A percentile compares a stretch with the other conserved stretches of the same genome.
Conservation (phyloP, 306 rosid species). For the Cicer arietinum region DNA sequence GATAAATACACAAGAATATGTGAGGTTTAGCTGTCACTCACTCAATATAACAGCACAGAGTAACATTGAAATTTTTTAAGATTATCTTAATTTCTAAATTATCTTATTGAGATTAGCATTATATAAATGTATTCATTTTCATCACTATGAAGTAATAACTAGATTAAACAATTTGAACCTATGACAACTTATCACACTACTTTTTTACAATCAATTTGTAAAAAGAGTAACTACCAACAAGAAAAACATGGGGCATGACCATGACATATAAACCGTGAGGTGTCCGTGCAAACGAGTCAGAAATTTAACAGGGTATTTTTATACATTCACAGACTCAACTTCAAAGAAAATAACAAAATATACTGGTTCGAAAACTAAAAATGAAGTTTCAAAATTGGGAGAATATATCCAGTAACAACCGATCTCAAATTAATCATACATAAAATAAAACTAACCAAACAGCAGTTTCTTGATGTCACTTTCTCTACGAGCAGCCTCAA, state of each 20-base stretch:
- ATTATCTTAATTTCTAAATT: too few species aligned
- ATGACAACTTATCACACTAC: not conserved
- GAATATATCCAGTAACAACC: conserved; percentile 16
- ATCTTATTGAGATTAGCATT: not conserved
- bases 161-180: conserved; percentile 27
- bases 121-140: not conserved
- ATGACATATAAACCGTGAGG: conserved; percentile 22
- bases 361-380: conserved; percentile 27
- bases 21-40: too few species aligned
- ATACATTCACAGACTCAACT: conserved; percentile 16
- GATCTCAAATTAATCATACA: conserved; percentile 32
- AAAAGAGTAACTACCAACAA: not conserved
- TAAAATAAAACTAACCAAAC: conserved; percentile 69
- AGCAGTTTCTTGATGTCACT: conserved; percentile 83
- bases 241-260: not conserved
- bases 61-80: too few species aligned
- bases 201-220: not conserved
- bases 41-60: too few species aligned
- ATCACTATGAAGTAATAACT: not conserved
- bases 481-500: conserved; percentile 98
- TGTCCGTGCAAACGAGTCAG: not conserved
- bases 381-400: conserved; percentile 18
- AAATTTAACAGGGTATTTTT: conserved; percentile 24
- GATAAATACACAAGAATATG: too few species aligned
- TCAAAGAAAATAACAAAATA: conserved; percentile 9